Conservation (phyloP, 202 grass and related monocot species). For the Schoenoplectus tabernaemontani region DNA sequence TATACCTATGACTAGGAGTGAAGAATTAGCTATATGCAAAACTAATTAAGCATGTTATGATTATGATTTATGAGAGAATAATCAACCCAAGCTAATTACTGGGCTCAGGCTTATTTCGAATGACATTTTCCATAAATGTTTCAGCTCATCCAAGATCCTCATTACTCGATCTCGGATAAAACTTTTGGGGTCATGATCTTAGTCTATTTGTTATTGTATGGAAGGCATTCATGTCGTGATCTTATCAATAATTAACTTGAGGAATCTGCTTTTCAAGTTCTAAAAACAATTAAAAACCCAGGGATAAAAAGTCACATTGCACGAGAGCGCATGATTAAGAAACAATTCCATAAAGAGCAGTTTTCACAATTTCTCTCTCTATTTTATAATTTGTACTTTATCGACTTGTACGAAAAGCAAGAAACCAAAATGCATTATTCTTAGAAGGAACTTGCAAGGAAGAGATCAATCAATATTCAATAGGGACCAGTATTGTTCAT, state of each 20-base stretch:
- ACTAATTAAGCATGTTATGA: no score
- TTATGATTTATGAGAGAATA: no score
- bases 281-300: background rate
- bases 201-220: no score
- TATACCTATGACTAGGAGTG: no score
- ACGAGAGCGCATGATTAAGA: conserved; percentile 19
- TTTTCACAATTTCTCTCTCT: background rate
- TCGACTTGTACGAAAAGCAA: conserved; percentile 12
- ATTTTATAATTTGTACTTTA: background rate
- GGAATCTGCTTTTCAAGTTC: conserved; percentile 6
- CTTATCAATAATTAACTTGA: conserved; percentile 6
- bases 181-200: no score
- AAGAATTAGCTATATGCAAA: no score
- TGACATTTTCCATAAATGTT: no score
- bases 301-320: background rate
- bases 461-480: conserved; percentile 5
- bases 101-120: no score
- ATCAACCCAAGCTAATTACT: no score
- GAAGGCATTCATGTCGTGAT: no score
- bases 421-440: background rate
- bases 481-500: background rate
- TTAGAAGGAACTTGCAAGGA: conserved; percentile 12
- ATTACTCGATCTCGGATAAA: no score
- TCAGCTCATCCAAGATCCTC: no score
- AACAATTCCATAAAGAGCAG: background rate